Conservation (phyloP, 2,329 filamentous ascomycete genomes). For the Hypoxylon sp. region DNA sequence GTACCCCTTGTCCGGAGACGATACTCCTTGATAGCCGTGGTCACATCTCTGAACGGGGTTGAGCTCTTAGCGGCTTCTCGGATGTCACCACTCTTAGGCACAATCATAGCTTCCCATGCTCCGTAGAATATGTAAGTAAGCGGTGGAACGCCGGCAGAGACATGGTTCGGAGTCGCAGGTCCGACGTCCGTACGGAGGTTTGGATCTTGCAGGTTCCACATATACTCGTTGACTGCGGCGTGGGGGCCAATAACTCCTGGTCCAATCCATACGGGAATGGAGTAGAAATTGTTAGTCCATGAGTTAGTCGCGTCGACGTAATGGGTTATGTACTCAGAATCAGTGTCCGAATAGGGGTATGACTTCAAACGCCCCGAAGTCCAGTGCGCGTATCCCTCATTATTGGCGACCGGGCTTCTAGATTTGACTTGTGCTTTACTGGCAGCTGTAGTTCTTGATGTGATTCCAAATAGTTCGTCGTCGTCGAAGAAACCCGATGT, state of each 20-base stretch:
- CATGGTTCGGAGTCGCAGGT: constrained; percentile 65
- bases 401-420: not conserved
- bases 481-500: constrained; percentile 23
- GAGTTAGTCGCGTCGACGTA: constrained; percentile 49
- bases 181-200: constrained; percentile 58
- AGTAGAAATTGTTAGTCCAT: constrained; percentile 52
- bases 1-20: constrained; percentile 50
- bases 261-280: constrained; percentile 66
- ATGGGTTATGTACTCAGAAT: constrained; percentile 50
- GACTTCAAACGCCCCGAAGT: constrained; percentile 50
- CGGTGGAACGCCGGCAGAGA: constrained; percentile 65
- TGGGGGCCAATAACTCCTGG: constrained; percentile 53
- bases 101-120: constrained; percentile 67
- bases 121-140: constrained; percentile 64
- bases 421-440: not conserved
- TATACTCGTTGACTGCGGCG: constrained; percentile 64
- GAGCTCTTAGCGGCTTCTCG: constrained; percentile 34
- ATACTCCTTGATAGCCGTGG: constrained; percentile 52
- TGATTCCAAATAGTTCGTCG: constrained; percentile 35
- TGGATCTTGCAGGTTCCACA: constrained; percentile 59
- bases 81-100: constrained; percentile 52
- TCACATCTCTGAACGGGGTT: constrained; percentile 49
- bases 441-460: constrained; percentile 28
- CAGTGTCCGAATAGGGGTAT: constrained; percentile 48
- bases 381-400: constrained; percentile 48